Percentiles rank a stretch among this genome's conserved stretches.
These are phyloP conservation scores for Multifurca ochricompacta DNA, from an alignment of 768 basidiomycete genomes.

Conservation along the genomic window DNA sequence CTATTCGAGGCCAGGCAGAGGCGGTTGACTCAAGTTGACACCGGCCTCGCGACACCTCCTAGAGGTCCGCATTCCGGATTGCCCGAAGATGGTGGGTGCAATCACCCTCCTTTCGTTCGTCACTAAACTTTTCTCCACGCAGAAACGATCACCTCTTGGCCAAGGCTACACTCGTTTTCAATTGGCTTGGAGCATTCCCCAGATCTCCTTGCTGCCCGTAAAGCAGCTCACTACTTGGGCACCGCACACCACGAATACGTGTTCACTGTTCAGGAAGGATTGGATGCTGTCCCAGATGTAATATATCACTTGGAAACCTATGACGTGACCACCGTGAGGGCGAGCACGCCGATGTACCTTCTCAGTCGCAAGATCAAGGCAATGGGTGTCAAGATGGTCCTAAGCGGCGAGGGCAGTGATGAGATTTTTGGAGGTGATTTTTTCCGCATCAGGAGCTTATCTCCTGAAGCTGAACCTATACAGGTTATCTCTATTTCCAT, in stretches of 20 bases:
- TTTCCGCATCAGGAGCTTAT: neutral
- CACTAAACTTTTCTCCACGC: neutral
- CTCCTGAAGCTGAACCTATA: conserved; percentile 8
- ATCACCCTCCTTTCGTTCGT: neutral
- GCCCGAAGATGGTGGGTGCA: conserved; percentile 45
- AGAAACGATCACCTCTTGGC: conserved; percentile 84
- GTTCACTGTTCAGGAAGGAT: conserved; percentile 95
- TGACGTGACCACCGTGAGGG: conserved; percentile 97
- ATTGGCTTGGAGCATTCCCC: conserved; percentile 93
- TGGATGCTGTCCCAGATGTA: conserved; percentile 95
- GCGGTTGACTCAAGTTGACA: conserved; percentile 44
- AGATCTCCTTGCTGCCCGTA: conserved; percentile 87
- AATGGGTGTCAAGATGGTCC: conserved; percentile 99
- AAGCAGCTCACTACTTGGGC: conserved; percentile 87
- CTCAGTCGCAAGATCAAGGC: conserved; percentile 98
- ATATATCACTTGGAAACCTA: conserved; percentile 98
- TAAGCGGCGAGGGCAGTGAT: conserved; percentile 95
- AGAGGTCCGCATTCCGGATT: conserved; percentile 29
- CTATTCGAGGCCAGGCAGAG: conserved; percentile 66
- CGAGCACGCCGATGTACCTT: conserved; percentile 98
- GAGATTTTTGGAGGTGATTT: conserved; percentile 87
- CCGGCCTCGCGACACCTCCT: conserved; percentile 52
- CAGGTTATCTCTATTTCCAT: conserved; percentile 99
- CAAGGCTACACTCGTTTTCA: conserved; percentile 95
- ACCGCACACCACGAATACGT: conserved; percentile 97